Base-by-base conservation (phyloP, 805 yeast genomes). In the Clavispora santaluciae region DNA sequence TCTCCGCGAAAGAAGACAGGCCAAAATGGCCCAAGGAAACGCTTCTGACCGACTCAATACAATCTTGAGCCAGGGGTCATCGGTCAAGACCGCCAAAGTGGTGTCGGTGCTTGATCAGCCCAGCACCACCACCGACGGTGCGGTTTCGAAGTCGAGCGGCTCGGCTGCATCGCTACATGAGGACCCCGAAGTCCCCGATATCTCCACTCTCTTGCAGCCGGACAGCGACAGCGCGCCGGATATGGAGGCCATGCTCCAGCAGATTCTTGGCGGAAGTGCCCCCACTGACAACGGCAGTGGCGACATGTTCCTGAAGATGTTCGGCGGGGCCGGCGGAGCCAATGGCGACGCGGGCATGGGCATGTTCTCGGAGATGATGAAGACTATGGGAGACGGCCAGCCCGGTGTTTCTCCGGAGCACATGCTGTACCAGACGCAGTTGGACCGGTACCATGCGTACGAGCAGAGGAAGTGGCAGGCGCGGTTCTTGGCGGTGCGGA, bases 1-100 rank as follows among this genome's bases (percentile, higher is more conserved):
- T 17, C 59, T 81, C 34, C 69, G 86, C 43, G 86, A 82, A 54
- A 72, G 84, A 55, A 71, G 88, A 54, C 81, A 76, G 33, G 81
- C 83, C 46, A 81, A 79, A 55, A 70, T 81, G 67, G 61, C 67
- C 38, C 68, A 71, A 46, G 81, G 82, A 4, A 73, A 73, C 35
- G 83, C 80, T 16, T 54, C 76, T 3, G 67, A 67, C 16, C 63
- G 88, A 45, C 59, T 82, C 51, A 76, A 73, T 46, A 72, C 74
- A 2, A 69, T 69, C 17, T 55, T 68, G 41, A 49, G 62, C 10
- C 69, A 58, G 46, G 72, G 72, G 6, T 59, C 69, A 2, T 65
- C 72, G 3, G 66, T 66, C 22, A 63, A 65, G 33, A 38, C 59
- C 13, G 43, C 56, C 7, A 7, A 56, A 0, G 64, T 57, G n/a